Percentiles rank a stretch among this genome's conserved stretches.
Evolutionary conservation across 306 rosid genomes (phyloP).

Genomic region (Dalbergia cultrata): DNA sequence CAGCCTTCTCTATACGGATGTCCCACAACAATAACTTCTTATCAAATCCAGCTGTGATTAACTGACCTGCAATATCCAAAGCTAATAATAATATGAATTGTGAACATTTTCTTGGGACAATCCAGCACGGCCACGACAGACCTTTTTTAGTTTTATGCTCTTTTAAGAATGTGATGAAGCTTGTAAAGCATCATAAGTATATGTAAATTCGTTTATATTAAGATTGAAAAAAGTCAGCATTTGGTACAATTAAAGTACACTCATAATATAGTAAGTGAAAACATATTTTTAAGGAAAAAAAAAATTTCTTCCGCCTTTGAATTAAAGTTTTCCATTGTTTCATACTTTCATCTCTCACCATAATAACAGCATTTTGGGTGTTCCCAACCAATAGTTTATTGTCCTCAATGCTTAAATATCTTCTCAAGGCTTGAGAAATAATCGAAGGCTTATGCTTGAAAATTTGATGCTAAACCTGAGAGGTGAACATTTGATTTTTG

Average conservation of each 20-base stretch:
- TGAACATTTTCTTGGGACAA: neutral
- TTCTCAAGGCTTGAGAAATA: constrained; percentile 4
- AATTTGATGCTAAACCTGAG: constrained; percentile 12
- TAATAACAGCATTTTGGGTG: constrained; percentile 11
- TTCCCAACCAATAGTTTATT: constrained; percentile 20
- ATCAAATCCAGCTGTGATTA: constrained; percentile 84
- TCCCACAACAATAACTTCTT: constrained; percentile 76
- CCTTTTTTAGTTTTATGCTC: constrained; percentile 11
- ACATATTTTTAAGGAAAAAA: neutral
- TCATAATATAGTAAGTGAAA: constrained; percentile 1
- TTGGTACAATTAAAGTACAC: constrained; percentile 1
- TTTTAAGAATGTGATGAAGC: constrained; percentile 11
- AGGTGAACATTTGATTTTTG: neutral
- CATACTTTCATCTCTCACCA: constrained; percentile 7
- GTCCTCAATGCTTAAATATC: constrained; percentile 2
- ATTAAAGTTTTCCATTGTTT: neutral
- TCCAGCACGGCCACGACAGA: neutral
- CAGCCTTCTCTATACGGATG: constrained; percentile 56
- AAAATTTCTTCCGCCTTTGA: constrained; percentile 4
- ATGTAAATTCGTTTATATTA: constrained; percentile 15
- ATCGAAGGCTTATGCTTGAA: constrained; percentile 4
- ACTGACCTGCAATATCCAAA: constrained; percentile 62
- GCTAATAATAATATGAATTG: constrained; percentile 20
- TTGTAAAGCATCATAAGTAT: constrained; percentile 3
- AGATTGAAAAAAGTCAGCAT: constrained; percentile 2